A percentile compares a stretch with the other conserved stretches of the same genome.
phyloP scores from a whole-genome alignment of 2,329 filamentous ascomycete genomes.

The Penicillium sp. region DNA sequence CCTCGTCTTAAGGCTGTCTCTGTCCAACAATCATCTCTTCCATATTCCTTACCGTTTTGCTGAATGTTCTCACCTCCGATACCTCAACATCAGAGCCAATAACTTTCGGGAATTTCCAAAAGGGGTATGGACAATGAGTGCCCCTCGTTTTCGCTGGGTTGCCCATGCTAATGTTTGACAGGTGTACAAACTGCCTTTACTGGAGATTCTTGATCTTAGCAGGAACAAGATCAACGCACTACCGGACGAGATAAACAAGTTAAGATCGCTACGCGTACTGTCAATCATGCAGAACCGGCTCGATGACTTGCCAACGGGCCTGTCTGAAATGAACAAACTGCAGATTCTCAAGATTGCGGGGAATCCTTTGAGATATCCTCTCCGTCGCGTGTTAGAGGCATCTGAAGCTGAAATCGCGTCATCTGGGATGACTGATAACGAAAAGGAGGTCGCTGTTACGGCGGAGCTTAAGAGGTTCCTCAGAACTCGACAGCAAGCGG shows the following conservation, averaged over 20 bases:
- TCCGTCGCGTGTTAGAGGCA: conserved; percentile 61
- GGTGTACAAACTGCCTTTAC: conserved; percentile 78
- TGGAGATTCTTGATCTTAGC: conserved; percentile 90
- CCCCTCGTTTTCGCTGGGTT: not conserved
- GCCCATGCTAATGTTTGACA: conserved; percentile 37
- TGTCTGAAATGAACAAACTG: conserved; percentile 84
- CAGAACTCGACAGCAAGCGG: conserved; percentile 42
- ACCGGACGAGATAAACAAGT: conserved; percentile 70
- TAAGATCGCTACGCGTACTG: conserved; percentile 82
- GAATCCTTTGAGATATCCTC: conserved; percentile 77
- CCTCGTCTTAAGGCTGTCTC: conserved; percentile 39
- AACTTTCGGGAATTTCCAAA: conserved; percentile 57
- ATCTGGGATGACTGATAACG: conserved; percentile 50
- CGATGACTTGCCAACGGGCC: conserved; percentile 71
- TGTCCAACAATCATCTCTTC: conserved; percentile 50
- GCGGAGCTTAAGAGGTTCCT: conserved; percentile 57
- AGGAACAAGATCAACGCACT: conserved; percentile 76
- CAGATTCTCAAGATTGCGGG: conserved; percentile 86
- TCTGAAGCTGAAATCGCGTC: conserved; percentile 61
- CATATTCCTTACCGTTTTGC: conserved; percentile 47
- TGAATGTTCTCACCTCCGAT: conserved; percentile 46
- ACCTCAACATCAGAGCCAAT: conserved; percentile 49
- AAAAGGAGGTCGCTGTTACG: conserved; percentile 57
- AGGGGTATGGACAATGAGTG: conserved; percentile 47
- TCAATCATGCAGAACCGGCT: conserved; percentile 84